Conservation (phyloP, 2,329 filamentous ascomycete genomes). For the Tolypocladium endophyticum region DNA sequence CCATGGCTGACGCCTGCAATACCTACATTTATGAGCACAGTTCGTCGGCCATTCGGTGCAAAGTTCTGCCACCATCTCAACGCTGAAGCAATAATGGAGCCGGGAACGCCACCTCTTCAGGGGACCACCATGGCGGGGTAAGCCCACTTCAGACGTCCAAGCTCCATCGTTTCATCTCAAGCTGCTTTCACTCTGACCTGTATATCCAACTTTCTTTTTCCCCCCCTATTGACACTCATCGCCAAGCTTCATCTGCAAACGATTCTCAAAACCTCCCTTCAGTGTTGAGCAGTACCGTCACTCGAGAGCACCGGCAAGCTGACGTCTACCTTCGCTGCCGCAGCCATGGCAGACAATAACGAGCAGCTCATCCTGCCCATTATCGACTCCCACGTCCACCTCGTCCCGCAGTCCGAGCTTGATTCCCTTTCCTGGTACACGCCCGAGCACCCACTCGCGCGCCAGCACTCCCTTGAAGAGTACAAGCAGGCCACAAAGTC, state of each 20-base stretch:
- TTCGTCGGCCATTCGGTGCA: neutral
- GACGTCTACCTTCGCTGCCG: neutral
- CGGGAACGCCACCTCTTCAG: neutral
- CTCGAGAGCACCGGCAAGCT: neutral
- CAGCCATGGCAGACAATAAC: slow-evolving; percentile 24
- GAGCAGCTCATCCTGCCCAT: slow-evolving; percentile 41
- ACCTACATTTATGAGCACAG: neutral
- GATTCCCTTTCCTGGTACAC: slow-evolving; percentile 60
- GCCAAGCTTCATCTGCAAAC: neutral
- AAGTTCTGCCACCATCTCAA: neutral
- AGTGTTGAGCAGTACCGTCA: neutral
- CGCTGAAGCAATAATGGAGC: neutral
- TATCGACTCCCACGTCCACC: slow-evolving; percentile 86
- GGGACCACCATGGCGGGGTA: neutral
- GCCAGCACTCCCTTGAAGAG: slow-evolving; percentile 53
- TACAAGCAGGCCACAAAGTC: slow-evolving; percentile 40
- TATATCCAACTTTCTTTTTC: neutral
- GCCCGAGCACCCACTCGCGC: slow-evolving; percentile 46
- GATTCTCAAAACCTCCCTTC: neutral
- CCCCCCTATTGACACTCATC: neutral
- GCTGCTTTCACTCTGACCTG: neutral
- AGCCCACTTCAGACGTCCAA: neutral
- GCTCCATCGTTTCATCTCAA: neutral
- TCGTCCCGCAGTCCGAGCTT: slow-evolving; percentile 63
- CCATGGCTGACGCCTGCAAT: neutral